These are phyloP conservation scores for Rhizopus sp. DNA, from an alignment of 371 early-diverging fungal genomes.

Conservation along the genomic window DNA sequence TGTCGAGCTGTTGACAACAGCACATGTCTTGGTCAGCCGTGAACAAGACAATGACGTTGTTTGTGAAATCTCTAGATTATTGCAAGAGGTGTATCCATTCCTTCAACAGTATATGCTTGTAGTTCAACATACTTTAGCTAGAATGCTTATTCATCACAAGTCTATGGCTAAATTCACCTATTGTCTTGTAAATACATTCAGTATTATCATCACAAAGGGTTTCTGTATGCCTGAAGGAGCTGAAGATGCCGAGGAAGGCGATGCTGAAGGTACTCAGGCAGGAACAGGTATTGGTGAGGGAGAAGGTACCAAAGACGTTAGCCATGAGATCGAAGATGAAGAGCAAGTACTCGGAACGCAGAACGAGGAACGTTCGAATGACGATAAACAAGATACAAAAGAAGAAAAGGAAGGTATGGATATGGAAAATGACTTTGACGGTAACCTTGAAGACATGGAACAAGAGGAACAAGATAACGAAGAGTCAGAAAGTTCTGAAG, in stretches of 20 bases:
- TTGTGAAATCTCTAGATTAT: conserved; percentile 29
- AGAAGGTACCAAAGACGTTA: conserved; percentile 93
- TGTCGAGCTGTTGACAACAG: conserved; percentile 30
- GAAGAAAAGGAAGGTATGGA: conserved; percentile 94
- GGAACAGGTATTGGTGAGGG: conserved; percentile 98
- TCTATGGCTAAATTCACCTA: conserved; percentile 66
- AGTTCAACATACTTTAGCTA: conserved; percentile 59
- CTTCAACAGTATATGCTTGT: conserved; percentile 70
- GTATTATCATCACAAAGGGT: conserved; percentile 77
- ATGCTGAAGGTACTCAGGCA: conserved; percentile 60
- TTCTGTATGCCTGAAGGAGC: conserved; percentile 79
- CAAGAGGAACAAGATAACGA: conserved; percentile 66
- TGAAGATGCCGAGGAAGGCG: conserved; percentile 65
- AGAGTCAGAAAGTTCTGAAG: conserved; percentile 49
- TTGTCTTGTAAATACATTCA: conserved; percentile 72
- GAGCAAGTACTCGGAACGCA: conserved; percentile 91
- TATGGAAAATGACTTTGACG: conserved; percentile 96
- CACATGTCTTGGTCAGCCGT: conserved; percentile 18
- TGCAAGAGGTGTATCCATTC: conserved; percentile 60
- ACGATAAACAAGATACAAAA: conserved; percentile 62
- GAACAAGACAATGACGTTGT: background rate
- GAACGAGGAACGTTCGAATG: conserved; percentile 69
- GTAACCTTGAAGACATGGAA: conserved; percentile 87
- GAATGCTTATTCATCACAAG: conserved; percentile 71
- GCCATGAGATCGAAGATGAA: conserved; percentile 95